Base-by-base conservation (phyloP, 495 filamentous ascomycete species). In the Letharia lupina region DNA sequence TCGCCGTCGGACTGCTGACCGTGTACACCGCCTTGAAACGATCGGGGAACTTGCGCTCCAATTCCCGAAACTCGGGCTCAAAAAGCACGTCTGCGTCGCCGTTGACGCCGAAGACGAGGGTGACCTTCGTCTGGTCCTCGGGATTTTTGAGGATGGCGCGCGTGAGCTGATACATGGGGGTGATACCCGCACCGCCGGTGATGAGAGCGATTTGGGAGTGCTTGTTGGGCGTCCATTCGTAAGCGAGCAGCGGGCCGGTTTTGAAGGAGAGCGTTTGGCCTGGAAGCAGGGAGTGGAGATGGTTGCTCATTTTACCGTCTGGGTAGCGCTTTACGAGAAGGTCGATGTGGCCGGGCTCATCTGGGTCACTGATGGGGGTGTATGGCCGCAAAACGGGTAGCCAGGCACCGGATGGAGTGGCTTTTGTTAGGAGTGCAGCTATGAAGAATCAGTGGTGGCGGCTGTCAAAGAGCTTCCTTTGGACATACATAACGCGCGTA, bases 71-170 rank as follows among this genome's bases (percentile, higher is more conserved):
- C 81, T 96, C 91, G 67, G 84, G 80, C 84, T 91, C 93, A 72
- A 96, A 77, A 39, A 98, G 81, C 65, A 96, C 93, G 71, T 98
- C 93, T 48, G 91, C 84, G 78, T 96, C 90, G 33, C 73, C 80
- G 59, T 96, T 77, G 76, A 96, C 96, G 69, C 90, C 93, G 74
- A 93, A 96, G 20, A 98, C 85, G 18, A 98, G 84, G 28, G 93
- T 96, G 41, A 98, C 91, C 82, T 96, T 96, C 72, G 93, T 96
- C 84, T 90, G 89, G 80, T 96, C 93, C 39, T 93, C 86, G 54
- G 93, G 93, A 83, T 96, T 96, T 77, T 87, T 89, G 86, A 96
- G 94, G 80, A 98, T 96, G 60, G 87, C 80, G 28, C 89, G 83
- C 5, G 28, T 74, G 0, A 88, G 78, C 71, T 87, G 85, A 70